Evolutionary conservation across 495 filamentous ascomycete species (phyloP), one percentile per base, ranked within the genome.

Genomic region (Staphylotrichum longicolle): DNA sequence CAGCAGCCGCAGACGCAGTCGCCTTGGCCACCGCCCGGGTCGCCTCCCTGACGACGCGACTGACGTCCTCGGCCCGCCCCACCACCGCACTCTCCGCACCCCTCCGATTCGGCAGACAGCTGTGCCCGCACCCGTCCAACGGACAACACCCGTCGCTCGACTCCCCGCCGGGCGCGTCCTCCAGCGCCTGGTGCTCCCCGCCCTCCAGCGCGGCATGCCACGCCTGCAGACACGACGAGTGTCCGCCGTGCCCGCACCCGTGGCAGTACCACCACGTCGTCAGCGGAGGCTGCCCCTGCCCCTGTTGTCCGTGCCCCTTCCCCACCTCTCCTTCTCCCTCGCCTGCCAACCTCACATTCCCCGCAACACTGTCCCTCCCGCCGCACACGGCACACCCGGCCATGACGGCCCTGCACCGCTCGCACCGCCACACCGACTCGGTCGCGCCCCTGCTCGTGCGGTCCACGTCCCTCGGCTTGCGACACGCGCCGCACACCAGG

Each of bases 201-300:
- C 63, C 33, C 39, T 65, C 55, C 11, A 75, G 54, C n/a, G 72
- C 61, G 33, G 64, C 47, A 34, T 88, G 85, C 89, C 89, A 93
- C 4, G 77, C 81, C 50, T 78, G 77, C 51, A 91, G 79, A 64
- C 89, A 93, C 30, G 80, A 81, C 1, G 83, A 71, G 71, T 93
- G 89, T 6, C 88, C 89, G 49, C 88, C 88, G 63, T 93, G 89
- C 20, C 85, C 85, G 61, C 89, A 93, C 45, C 85, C 82, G 58
- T 88, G 84, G 63, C 89, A 93, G 77, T 83, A 87, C 67, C 80
- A 84, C 88, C 88, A 91, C 9, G 76, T 77, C 3, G 69, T 71
- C 67, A 5, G 68, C 51, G 2, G 55, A 57, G 10, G 51, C 33
- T 58, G 42, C 34, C 12, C 14, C 1, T 35, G n/a, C n/a, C 15